Evolutionary conservation across 805 yeast species (phyloP).

Genomic region (Nakazawaea peltata): DNA sequence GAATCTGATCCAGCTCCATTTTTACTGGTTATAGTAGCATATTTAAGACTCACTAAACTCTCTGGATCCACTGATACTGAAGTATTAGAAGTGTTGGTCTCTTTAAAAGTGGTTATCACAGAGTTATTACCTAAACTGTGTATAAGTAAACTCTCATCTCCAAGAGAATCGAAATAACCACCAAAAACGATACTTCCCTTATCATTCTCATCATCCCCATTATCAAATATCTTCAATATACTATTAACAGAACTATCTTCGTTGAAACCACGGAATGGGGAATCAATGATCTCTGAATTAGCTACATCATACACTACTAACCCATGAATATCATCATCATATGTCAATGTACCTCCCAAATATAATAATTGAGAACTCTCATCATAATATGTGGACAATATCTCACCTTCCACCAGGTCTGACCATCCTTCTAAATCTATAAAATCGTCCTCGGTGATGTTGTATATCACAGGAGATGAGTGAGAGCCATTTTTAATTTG

Average conservation of each 20-base stretch:
- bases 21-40: constrained; percentile 44
- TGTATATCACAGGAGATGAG: constrained; percentile 6
- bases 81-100: constrained; percentile 25
- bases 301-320: constrained; percentile 56
- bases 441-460: constrained; percentile 1
- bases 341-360: constrained; percentile 73
- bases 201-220: constrained; percentile 26
- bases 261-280: constrained; percentile 77
- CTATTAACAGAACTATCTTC: constrained; percentile 49
- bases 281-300: constrained; percentile 28
- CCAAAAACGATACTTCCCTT: constrained; percentile 61
- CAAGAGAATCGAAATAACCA: constrained; percentile 63
- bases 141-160: constrained; percentile 34
- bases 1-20: constrained; percentile 25
- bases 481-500: neutral
- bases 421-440: constrained; percentile 15
- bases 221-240: constrained; percentile 41
- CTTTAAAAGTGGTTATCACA: constrained; percentile 8
- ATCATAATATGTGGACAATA: constrained; percentile 42
- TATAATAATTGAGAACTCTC: constrained; percentile 41
- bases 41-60: constrained; percentile 51
- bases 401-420: constrained; percentile 25
- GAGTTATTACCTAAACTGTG: constrained; percentile 23
- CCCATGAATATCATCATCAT: constrained; percentile 39
- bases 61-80: constrained; percentile 42